Conservation (phyloP, 2,329 filamentous ascomycete species). For the Cadophora luteo-olivacea region DNA sequence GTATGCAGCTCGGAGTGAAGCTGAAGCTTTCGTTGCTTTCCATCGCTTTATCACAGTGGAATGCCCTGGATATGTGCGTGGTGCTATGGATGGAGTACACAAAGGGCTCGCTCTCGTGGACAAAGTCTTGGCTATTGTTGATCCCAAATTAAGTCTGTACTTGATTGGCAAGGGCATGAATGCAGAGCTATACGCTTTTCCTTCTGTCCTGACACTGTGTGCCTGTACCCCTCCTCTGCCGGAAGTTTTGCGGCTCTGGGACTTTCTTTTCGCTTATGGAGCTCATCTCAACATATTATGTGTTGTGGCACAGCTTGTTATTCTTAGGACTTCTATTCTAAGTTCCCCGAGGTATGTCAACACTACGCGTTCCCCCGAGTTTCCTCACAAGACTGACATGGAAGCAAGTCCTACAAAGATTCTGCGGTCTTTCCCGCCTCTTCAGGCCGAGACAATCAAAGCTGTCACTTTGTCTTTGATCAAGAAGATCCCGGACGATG, state of each 20-base stretch:
- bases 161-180: constrained; percentile 86
- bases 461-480: constrained; percentile 85
- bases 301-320: constrained; percentile 92
- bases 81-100: constrained; percentile 97
- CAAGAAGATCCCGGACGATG: constrained; percentile 85
- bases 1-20: constrained; percentile 92
- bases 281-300: constrained; percentile 94
- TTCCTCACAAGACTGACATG: constrained; percentile 1
- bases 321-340: constrained; percentile 85
- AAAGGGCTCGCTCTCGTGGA: constrained; percentile 90
- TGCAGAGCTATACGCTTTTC: constrained; percentile 95
- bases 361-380: background rate
- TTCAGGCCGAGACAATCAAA: constrained; percentile 85
- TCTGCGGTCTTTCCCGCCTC: constrained; percentile 82
- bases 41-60: constrained; percentile 86
- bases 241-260: constrained; percentile 92
- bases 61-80: constrained; percentile 91
- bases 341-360: constrained; percentile 76
- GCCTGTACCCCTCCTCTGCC: constrained; percentile 95
- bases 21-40: constrained; percentile 92
- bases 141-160: constrained; percentile 84
- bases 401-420: constrained; percentile 82
- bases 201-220: constrained; percentile 91
- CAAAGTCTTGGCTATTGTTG: constrained; percentile 88
- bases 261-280: constrained; percentile 96